Evolutionary conservation across 176 grass and related monocot species (phyloP), one percentile per base, ranked within the genome.

Genomic region (Ensete glaucum): DNA sequence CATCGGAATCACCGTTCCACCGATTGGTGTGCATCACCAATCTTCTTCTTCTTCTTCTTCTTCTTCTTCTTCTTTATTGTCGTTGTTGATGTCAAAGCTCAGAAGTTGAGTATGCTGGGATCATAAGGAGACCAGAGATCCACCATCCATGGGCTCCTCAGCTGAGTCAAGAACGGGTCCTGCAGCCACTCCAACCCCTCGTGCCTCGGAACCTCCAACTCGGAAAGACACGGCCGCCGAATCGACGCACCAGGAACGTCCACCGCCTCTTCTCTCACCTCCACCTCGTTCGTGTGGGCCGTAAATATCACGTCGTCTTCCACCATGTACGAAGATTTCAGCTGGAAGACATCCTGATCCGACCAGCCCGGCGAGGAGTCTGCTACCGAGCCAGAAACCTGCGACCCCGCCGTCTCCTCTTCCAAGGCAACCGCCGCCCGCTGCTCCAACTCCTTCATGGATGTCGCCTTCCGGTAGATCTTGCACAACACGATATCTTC

Each of bases 371-470:
- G 71, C 12, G 87, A 92, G 3, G 87, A 90, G 69, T 87, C 90
- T 17, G 73, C 71, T 0, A 82, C 83, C 1, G 83, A 96, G 59
- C 54, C 81, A 9, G 83, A 76, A 69, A 17, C 80, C 79, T 78
- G 71, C 13, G 70, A 82, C 34, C 25, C 77, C 1, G 71, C 64
- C 12, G 85, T 60, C 9, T 82, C 83, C 0, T 85, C 82, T 86
- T 89, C 85, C 88, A 90, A 25, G 9, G 62, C 62, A 1, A 1
- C 83, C 57, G 93, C 93, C n/a, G 89, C 90, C 43, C 93, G 78
- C 64, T 97, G 93, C 81, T 97, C 93, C 8, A 97, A 75, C 82
- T 93, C 93, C 83, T 97, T 97, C 70, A 97, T 81, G 0, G 93
- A 88, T 1, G 89, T 83, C 0, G 90, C 93, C 83, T 97, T 97